These are phyloP conservation scores for Coelastrella sp. DNA, from an alignment of 139 green algal genomes.

Conservation along the genomic window DNA sequence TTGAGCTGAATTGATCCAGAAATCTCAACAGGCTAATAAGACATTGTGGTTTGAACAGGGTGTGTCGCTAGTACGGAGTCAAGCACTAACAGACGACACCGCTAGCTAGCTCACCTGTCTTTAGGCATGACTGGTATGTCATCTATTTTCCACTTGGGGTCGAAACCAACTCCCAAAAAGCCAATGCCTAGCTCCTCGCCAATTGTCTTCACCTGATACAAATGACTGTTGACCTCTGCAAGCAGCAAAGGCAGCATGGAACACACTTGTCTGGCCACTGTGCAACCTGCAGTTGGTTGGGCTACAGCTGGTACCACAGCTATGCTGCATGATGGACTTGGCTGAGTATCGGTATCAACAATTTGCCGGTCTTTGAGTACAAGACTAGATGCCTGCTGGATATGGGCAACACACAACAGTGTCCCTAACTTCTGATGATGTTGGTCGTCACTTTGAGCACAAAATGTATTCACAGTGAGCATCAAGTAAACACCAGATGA, in stretches of 20 bases:
- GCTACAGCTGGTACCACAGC: no score
- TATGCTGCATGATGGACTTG: no score
- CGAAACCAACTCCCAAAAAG: slow-evolving; percentile 93
- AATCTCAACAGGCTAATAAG: no score
- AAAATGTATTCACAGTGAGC: no score
- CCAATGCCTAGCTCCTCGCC: slow-evolving; percentile 80
- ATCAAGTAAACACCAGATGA: no score
- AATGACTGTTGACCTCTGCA: slow-evolving; percentile 94
- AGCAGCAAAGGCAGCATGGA: slow-evolving; percentile 43
- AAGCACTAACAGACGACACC: slow-evolving; percentile 54
- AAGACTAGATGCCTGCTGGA: no score
- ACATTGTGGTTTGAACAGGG: neutral
- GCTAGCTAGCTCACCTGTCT: slow-evolving; percentile 43
- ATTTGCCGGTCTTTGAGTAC: no score
- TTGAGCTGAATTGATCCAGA: no score
- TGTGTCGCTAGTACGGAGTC: slow-evolving; percentile 60
- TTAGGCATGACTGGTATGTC: slow-evolving; percentile 98
- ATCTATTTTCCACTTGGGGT: slow-evolving; percentile 89
- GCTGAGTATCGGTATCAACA: no score
- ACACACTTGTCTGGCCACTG: neutral
- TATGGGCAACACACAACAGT: no score
- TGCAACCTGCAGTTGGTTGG: neutral
- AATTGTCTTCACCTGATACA: slow-evolving; percentile 93
- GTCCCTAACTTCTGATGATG: no score
- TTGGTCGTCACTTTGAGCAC: no score